Base-by-base conservation (phyloP, 306 rosid species). In the Fagus sylvatica region DNA sequence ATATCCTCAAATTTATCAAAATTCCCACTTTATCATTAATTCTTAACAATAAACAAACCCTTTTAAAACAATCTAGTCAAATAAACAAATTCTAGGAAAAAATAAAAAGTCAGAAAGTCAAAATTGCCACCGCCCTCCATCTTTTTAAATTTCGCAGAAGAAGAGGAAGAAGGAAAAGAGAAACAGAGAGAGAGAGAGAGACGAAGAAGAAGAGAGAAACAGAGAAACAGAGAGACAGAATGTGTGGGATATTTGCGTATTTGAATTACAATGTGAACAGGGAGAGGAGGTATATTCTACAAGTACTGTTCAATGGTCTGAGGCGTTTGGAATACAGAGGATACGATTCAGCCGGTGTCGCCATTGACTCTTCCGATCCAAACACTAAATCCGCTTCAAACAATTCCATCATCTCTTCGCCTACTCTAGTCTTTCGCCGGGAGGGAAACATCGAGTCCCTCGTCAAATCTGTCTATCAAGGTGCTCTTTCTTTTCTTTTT, bases 161-260 rank as follows among this genome's bases (percentile, higher is more conserved):
- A 2, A 28, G 72, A 22, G 41, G 72, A n/a, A n/a, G 30, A 40
- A 22, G 3, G 3, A 28, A 22, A 22, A 22, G 28, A 22, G 28
- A 22, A 22, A 22, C 28, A 22, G 39, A 2, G 51, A 30, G 16
- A 11, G 8, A 42, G 15, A 10, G 4, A 3, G 4, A 36, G n/a
- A 53, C 13, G 64, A 74, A 46, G 73, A 39, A 7, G 53, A 12
- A 16, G 42, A 12, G 41, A 13, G 22, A 78, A 15, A 37, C 8
- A 5, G 41, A 30, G 41, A 72, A 11, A n/a, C 9, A 11, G 41
- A 33, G 34, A 62, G 65, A 15, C 22, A 75, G 62, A 83, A 95
- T 93, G 99, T 95, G 99, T 85, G 99, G 99, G 83, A 95, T 95
- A 41, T 95, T 95, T 70, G 98, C 99, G 19, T 95, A 95, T 78